A percentile compares a stretch with the other conserved stretches of the same genome.
Conservation (phyloP, 2,329 filamentous ascomycete genomes). For the Paraphoma sp. region DNA sequence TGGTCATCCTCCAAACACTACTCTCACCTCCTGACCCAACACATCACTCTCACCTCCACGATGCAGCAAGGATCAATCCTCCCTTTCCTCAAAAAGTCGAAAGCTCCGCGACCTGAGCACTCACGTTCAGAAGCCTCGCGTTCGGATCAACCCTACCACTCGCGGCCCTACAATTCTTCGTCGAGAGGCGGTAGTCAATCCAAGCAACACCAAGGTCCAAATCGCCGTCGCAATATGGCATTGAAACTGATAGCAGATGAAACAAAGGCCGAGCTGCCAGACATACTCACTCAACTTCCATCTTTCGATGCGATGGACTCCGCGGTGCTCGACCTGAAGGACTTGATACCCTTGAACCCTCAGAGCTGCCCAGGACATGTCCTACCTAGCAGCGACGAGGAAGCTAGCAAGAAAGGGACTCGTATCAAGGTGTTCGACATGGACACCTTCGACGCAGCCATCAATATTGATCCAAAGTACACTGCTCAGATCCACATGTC, state of each 20-base stretch:
- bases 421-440: slow-evolving; percentile 39
- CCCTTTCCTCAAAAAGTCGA: slow-evolving; percentile 21
- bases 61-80: slow-evolving; percentile 34
- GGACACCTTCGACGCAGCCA: slow-evolving; percentile 44
- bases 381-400: slow-evolving; percentile 16
- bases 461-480: slow-evolving; percentile 31
- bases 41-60: slow-evolving; percentile 1
- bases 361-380: slow-evolving; percentile 29
- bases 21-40: neutral
- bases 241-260: slow-evolving; percentile 34
- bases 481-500: slow-evolving; percentile 14
- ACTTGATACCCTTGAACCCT: slow-evolving; percentile 20
- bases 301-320: slow-evolving; percentile 25
- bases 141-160: slow-evolving; percentile 19
- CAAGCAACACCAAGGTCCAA: slow-evolving; percentile 19
- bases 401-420: slow-evolving; percentile 29
- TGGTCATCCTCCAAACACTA: no score
- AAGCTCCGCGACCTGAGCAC: slow-evolving; percentile 9
- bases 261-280: slow-evolving; percentile 31
- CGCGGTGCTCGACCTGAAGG: slow-evolving; percentile 21
- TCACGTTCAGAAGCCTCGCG: slow-evolving; percentile 7
- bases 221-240: slow-evolving; percentile 26
- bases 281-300: slow-evolving; percentile 23
- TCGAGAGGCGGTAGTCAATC: neutral
- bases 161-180: slow-evolving; percentile 6